Evolutionary conservation across 495 filamentous ascomycete species (phyloP), one percentile per base, ranked within the genome.

Genomic region (Trichoderma orchidacearum): DNA sequence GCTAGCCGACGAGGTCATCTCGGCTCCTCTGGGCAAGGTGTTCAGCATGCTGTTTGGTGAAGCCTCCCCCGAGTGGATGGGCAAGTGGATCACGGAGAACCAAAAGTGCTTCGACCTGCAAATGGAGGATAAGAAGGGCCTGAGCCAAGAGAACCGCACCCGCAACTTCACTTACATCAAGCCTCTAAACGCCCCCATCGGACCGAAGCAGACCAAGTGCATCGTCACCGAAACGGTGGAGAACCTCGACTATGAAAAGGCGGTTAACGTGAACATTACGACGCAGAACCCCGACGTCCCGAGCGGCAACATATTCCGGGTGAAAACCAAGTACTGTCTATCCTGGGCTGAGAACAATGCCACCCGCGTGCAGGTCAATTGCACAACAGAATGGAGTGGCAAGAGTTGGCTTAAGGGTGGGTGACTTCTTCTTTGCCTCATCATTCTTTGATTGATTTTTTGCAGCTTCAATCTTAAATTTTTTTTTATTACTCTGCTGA

Each of bases 321-420:
- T 85, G 27, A 97, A 96, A 70, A 97, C 94, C 1, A 89, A 86
- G 64, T 97, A 96, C 61, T 94, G 94, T 60, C 77, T 99, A 7
- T 87, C 85, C 36, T 99, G 93, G 93, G 90, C 82, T 2, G 76
- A 93, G 29, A 83, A 80, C 55, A 94, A 94, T 61, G 72, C 83
- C 25, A 99, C 94, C 0, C 79, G 88, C 30, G 70, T 99, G 28
- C 76, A 91, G 27, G 82, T 89, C 68, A 95, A 83, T 56, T 96
- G 88, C 68, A 84, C 84, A 0, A 87, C 97, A 51, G 93, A 97
- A 64, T 99, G 93, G 93, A 82, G 86, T 0, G 91, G 93, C 55
- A 99, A 99, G 76, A 95, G 89, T 72, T 99, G 94, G 93, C 67
- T 97, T 35, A 97, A 95, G 75, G 89, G 92, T 96, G 80, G 64